These are phyloP conservation scores for Erysimum cheiri DNA, from an alignment of 441 rosid genomes.

Conservation along the genomic window DNA sequence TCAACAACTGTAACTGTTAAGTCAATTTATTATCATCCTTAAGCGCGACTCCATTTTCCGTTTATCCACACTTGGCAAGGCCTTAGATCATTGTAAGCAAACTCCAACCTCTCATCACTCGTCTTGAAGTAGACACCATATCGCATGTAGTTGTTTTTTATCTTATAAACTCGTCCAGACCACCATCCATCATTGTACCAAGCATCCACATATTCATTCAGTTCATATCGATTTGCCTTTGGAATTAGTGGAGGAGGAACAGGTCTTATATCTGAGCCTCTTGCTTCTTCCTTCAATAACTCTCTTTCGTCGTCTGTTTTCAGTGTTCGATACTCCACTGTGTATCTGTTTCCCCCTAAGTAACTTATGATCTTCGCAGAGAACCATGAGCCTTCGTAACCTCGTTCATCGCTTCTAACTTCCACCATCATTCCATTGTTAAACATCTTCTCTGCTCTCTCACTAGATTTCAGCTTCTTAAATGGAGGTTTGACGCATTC, in stretches of 20 bases:
- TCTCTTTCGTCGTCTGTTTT: constrained; percentile 48
- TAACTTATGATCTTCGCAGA: constrained; percentile 45
- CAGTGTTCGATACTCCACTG: constrained; percentile 52
- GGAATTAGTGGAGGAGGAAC: constrained; percentile 37
- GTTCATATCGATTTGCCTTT: constrained; percentile 21
- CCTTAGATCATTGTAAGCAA: constrained; percentile 45
- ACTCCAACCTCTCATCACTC: constrained; percentile 34
- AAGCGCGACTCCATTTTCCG: constrained; percentile 44
- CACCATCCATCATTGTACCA: constrained; percentile 65
- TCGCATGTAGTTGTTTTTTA: constrained; percentile 24
- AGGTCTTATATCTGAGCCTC: constrained; percentile 45
- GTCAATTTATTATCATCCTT: neutral
- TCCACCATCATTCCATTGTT: constrained; percentile 45
- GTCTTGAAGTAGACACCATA: constrained; percentile 50
- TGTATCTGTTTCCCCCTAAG: constrained; percentile 42
- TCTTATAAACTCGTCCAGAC: constrained; percentile 46
- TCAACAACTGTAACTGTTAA: neutral
- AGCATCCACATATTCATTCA: constrained; percentile 48
- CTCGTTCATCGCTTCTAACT: constrained; percentile 51
- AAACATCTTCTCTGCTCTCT: constrained; percentile 13
- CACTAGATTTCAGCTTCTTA: constrained; percentile 24
- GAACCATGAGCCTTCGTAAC: constrained; percentile 51
- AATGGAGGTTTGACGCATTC: constrained; percentile 9
- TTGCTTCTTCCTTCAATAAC: constrained; percentile 48
- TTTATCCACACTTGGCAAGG: constrained; percentile 52